Evolutionary conservation across 495 filamentous ascomycete species (phyloP), one percentile per base, ranked within the genome.

Genomic region (Pyrenopolyporus hunteri): DNA sequence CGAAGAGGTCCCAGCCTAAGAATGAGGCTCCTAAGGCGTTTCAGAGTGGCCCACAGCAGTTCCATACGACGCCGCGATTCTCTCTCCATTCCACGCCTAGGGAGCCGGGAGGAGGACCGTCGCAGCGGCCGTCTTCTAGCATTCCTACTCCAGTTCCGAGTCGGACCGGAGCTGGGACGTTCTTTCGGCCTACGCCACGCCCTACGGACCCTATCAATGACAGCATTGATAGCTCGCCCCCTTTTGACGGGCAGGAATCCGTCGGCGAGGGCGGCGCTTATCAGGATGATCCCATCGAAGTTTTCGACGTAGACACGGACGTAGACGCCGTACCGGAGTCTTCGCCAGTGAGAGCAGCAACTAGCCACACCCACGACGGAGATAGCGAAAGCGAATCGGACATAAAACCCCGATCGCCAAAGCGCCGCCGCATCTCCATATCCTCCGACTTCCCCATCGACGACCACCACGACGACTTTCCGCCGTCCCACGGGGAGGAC

Each of bases 41-140:
- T n/a, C 57, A 63, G 20, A 50, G 65, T 13, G 40, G 63, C 20
- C 47, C 59, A 11, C 62, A 67, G 37, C 74, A 71, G 29, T 80
- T 80, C 33, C 72, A 71, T 9, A 61, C 72, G 0, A 80, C 77
- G 5, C 75, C 76, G 5, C 73, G 75, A 0, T 80, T 79, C 53
- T 62, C 71, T 14, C 57, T 70, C 5, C 57, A 72, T 14, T 72
- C 71, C 0, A 66, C 68, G 20, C 66, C 65, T 35, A 59, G 62
- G 39, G 62, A 45, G 10, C n/a, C 44, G 2, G 47, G 22, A 13
- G 9, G 17, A 14, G 50, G 46, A 26, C 54, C 16, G 50, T 48
- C 14, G 4, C 68, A 54, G 22, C 66, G 57, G 11, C 72, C 69
- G 4, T 64, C 68, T 19, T 67, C 64, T 9, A 68, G 57, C 20